Percentiles rank a stretch among this genome's conserved stretches.
phyloP scores from a whole-genome alignment of 2,329 filamentous ascomycete genomes.

The Fusarium sp. region DNA sequence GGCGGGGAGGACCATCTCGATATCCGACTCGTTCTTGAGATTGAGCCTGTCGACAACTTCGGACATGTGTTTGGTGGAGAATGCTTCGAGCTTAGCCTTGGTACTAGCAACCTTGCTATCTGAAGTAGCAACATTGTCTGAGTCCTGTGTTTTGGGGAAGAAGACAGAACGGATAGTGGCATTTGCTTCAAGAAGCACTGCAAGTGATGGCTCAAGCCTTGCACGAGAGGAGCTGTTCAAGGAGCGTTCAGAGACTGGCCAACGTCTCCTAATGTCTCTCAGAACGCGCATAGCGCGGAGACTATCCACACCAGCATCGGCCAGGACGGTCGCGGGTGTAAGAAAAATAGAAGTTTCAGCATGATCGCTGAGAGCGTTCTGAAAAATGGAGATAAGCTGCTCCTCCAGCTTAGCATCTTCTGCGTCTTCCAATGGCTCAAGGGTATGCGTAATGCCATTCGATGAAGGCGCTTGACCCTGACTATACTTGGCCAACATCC shows the following conservation, averaged over 20 bases:
- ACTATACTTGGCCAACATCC: neutral
- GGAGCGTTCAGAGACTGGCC: neutral
- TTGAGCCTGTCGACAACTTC: conserved; percentile 1
- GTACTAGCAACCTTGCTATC: neutral
- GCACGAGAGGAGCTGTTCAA: accelerated
- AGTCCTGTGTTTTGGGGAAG: neutral
- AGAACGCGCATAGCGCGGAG: conserved; percentile 26
- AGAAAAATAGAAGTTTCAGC: accelerated
- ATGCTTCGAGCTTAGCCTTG: neutral
- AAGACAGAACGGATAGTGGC: conserved; percentile 8
- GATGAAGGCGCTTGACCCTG: accelerated
- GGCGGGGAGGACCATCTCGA: conserved; percentile 13
- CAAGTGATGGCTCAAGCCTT: conserved; percentile 14
- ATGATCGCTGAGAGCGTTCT: neutral
- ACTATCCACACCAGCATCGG: conserved; percentile 17
- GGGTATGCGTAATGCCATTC: accelerated
- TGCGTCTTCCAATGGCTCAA: neutral
- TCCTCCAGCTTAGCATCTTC: neutral
- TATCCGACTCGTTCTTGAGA: accelerated
- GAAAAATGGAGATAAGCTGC: neutral
- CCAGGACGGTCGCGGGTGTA: neutral
- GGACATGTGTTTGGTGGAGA: neutral
- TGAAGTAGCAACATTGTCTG: accelerated
- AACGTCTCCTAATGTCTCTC: conserved; percentile 14
- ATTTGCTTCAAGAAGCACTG: neutral